These are phyloP conservation scores for Tylopilus vinaceipallidus DNA, from an alignment of 768 basidiomycete species.

Conservation along the genomic window DNA sequence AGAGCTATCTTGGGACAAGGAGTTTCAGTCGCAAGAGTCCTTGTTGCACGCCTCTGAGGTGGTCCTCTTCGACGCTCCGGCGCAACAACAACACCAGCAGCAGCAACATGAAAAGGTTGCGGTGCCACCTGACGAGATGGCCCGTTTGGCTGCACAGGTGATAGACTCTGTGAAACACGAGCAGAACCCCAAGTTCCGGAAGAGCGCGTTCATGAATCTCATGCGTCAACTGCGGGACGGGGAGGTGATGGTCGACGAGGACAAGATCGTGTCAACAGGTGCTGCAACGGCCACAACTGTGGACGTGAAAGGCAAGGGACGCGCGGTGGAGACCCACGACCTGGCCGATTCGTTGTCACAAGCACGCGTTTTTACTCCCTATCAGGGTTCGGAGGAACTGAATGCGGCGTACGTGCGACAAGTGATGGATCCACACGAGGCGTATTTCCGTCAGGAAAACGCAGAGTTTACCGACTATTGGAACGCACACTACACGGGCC, in stretches of 20 bases:
- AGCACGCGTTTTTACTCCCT: constrained; percentile 5
- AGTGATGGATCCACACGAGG: constrained; percentile 50
- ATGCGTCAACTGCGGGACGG: constrained; percentile 86
- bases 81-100: constrained; percentile 14
- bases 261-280: constrained; percentile 66
- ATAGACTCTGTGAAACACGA: constrained; percentile 74
- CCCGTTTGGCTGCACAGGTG: constrained; percentile 74
- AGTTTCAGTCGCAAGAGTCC: constrained; percentile 58
- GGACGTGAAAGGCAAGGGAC: constrained; percentile 70
- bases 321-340: constrained; percentile 31
- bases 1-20: constrained; percentile 55
- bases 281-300: constrained; percentile 10
- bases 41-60: constrained; percentile 28
- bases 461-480: constrained; percentile 63
- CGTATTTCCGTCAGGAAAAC: constrained; percentile 72
- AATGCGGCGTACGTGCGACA: constrained; percentile 19
- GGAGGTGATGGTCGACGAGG: constrained; percentile 73
- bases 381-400: constrained; percentile 21
- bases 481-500: constrained; percentile 40
- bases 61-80: not conserved
- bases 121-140: constrained; percentile 59
- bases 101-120: constrained; percentile 25
- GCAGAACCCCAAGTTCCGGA: constrained; percentile 79
- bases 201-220: constrained; percentile 79
- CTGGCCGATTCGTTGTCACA: constrained; percentile 9